Evolutionary conservation across 768 basidiomycete species (phyloP).

Genomic region (Xerocomus potaroensis): DNA sequence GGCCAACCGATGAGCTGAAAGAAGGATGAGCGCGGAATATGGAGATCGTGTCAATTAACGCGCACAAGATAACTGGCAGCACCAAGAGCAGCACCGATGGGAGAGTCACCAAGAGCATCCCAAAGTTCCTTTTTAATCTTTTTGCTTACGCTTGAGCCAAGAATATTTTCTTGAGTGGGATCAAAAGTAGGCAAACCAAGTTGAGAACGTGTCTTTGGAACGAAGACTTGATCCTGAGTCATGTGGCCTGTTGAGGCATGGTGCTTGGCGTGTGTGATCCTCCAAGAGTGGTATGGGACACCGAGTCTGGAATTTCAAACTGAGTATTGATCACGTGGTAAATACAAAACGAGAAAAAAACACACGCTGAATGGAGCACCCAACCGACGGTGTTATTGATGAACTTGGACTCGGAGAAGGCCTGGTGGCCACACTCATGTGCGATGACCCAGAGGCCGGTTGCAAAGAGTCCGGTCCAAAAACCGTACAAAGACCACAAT

Average conservation of each 20-base stretch:
- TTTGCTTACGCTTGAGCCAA: constrained; percentile 60
- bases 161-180: constrained; percentile 58
- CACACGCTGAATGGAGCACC: constrained; percentile 86
- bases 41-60: constrained; percentile 1
- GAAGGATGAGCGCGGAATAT: neutral
- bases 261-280: constrained; percentile 91
- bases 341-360: constrained; percentile 5
- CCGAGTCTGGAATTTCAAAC: constrained; percentile 56
- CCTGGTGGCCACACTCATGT: constrained; percentile 95
- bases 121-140: constrained; percentile 68
- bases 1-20: constrained; percentile 79
- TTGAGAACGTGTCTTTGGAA: constrained; percentile 82
- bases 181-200: constrained; percentile 62
- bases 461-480: constrained; percentile 77
- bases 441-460: constrained; percentile 95
- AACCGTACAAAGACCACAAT: constrained; percentile 78
- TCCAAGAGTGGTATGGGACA: constrained; percentile 97
- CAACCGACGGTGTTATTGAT: constrained; percentile 93
- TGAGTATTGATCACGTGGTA: constrained; percentile 22
- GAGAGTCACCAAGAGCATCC: constrained; percentile 91
- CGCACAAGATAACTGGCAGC: constrained; percentile 59
- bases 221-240: constrained; percentile 94
- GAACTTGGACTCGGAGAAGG: constrained; percentile 87
- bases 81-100: constrained; percentile 59
- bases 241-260: constrained; percentile 93